Evolutionary conservation across 1,284 basidiomycete species (phyloP), one percentile per base, ranked within the genome.

Genomic region (Exobasidium rhododendri): DNA sequence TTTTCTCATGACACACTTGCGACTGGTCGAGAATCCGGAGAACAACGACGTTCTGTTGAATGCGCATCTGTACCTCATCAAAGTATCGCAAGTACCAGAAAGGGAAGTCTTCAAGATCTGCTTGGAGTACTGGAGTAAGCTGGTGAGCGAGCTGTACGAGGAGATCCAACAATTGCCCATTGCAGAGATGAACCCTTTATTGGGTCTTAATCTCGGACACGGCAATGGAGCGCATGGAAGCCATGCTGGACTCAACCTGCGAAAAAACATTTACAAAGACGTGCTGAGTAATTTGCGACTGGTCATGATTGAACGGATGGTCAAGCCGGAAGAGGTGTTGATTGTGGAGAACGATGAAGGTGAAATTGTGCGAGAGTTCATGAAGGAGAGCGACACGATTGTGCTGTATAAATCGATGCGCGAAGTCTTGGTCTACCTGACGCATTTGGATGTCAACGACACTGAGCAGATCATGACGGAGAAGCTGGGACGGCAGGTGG

Each of bases 301-400:
- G 66, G 94, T 98, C 54, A 93, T 98, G 81, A 97, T 98, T 73
- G 94, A 97, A 82, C 88, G 92, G 77, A 99, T 99, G 96, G 96
- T 97, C 73, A 99, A 98, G 82, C 96, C 96, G 11, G 96, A 99
- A 81, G 96, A 99, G 86, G 92, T 97, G 11, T 84, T 99, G 56
- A 93, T 99, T 69, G 96, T 98, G 31, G 96, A 98, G 82, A 98
- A 98, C 79, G 96, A 99, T 73, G 96, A 99, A 81, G 96, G 96
- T 67, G 96, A 98, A 84, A 97, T 98, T 69, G 96, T 99, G 26
- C 88, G 96, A 67, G 96, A 99, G 81, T 97, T 98, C 81, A 91
- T 99, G 90, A 98, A 98, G 83, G 96, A 99, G 83, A 90, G 85
- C 78, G 96, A 99, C 81, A 98, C 96, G 50, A 97, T 98, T 73